These are phyloP conservation scores for Articulospora tetracladia DNA, from an alignment of 495 filamentous ascomycete species.

Conservation along the genomic window DNA sequence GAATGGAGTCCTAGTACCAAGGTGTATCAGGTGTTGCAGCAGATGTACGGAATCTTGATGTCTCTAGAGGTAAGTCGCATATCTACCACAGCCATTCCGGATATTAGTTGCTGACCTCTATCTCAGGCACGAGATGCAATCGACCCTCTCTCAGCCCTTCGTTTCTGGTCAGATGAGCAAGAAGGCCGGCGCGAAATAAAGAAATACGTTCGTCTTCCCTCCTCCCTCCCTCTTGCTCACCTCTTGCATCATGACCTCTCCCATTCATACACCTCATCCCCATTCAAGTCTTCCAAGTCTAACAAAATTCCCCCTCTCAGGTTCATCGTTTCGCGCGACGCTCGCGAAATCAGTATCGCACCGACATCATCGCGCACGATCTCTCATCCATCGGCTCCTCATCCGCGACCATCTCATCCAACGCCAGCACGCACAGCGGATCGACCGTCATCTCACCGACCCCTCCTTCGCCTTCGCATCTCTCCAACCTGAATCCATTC, in stretches of 20 bases:
- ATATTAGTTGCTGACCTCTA: neutral
- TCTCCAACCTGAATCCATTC: neutral
- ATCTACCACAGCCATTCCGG: neutral
- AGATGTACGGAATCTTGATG: slow-evolving; percentile 19
- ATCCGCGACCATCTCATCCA: neutral
- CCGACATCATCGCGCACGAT: slow-evolving; percentile 11
- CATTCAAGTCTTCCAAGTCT: too few species aligned
- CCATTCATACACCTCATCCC: neutral
- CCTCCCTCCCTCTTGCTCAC: neutral
- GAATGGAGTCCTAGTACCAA: slow-evolving; percentile 16
- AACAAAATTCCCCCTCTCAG: too few species aligned
- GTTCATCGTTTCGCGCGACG: slow-evolving; percentile 8
- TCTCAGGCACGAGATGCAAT: slow-evolving; percentile 17
- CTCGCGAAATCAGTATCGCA: slow-evolving; percentile 4
- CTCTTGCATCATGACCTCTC: neutral
- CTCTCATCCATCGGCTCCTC: slow-evolving; percentile 7
- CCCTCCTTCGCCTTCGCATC: neutral
- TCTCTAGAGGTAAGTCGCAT: slow-evolving; percentile 11
- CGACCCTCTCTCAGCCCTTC: slow-evolving; percentile 12
- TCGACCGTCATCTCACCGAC: neutral
- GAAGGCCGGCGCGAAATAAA: slow-evolving; percentile 7
- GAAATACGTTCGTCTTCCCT: slow-evolving; percentile 9
- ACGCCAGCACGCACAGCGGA: neutral
- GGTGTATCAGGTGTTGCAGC: slow-evolving; percentile 16
- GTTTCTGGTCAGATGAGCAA: slow-evolving; percentile 15